Conservation (phyloP, 176 grass and related monocot genomes). For the Triticum dicoccoides region DNA sequence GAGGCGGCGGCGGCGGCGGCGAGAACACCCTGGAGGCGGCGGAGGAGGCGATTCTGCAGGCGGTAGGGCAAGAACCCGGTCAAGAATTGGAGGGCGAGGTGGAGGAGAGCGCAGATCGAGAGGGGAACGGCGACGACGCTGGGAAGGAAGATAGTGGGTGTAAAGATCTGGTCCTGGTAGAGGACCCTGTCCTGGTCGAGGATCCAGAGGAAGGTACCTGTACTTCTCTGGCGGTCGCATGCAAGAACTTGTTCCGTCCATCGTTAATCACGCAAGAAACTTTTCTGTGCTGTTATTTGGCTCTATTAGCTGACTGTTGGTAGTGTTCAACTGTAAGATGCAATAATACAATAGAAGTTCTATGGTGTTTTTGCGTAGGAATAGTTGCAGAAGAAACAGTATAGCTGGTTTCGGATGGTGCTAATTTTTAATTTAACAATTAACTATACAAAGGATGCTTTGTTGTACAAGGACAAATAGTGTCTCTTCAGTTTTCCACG, state of each 20-base stretch:
- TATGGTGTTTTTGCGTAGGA: not conserved
- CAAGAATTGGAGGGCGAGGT: not conserved
- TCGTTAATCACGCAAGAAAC: not conserved
- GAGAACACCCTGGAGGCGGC: not conserved
- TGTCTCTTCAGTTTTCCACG: not conserved
- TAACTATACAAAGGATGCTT: not conserved
- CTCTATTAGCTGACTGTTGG: slow-evolving; percentile 2
- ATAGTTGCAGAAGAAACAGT: slow-evolving; percentile 7
- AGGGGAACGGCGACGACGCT: not conserved
- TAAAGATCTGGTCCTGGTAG: slow-evolving; percentile 34
- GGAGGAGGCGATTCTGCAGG: not conserved
- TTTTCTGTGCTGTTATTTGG: slow-evolving; percentile 1
- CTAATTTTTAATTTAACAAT: not conserved
- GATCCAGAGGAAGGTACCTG: slow-evolving; percentile 38
- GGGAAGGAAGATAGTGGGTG: slow-evolving; percentile 1
- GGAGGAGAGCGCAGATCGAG: slow-evolving; percentile 11
- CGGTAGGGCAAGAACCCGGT: not conserved
- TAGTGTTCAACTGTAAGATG: not conserved
- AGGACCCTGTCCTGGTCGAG: slow-evolving; percentile 29
- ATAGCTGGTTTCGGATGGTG: not conserved
- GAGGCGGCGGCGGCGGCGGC: not conserved
- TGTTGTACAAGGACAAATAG: not conserved
- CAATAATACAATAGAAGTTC: not conserved
- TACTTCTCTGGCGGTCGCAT: not conserved
- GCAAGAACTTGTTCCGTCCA: not conserved